Evolutionary conservation across 2,329 filamentous ascomycete species (phyloP), one percentile per base, ranked within the genome.

Genomic region (Elsinoe arachidis): DNA sequence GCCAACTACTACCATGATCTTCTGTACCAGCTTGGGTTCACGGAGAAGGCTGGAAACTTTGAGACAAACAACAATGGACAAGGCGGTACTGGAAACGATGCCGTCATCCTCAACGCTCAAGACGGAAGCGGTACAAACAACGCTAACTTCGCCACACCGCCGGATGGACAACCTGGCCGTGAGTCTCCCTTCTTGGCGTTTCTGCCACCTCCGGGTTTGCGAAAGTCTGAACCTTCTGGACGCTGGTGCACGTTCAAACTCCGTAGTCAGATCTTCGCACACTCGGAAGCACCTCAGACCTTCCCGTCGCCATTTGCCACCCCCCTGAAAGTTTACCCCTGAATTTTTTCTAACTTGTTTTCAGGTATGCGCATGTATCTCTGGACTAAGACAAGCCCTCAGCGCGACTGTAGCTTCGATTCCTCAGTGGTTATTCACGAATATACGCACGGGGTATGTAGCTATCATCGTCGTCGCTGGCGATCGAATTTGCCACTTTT

Each of bases 401-500:
- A 72, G 56, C 73, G 80, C 5, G 81, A 84, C 66, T 76, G 75
- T 58, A 69, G 74, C n/a, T 83, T 84, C 61, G 81, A 84, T 49
- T 76, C 79, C 5, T 78, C 79, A 58, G 79, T 84, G 15, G 73
- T 85, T 19, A 78, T 84, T 60, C 82, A 84, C 70, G 80, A 82
- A 65, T 81, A 77, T 64, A 79, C 75, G 1, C 79, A 81, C 59
- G 41, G 56, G 49, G 53, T 53, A 5, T 12, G 14, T 52, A 5
- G 21, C 3, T 17, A 15, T 21, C 17, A 11, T 26, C 38, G 14
- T 39, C 23, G 17, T 55, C 43, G 53, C 26, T 14, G 6, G 23
- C 2, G 30, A 5, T 23, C 38, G 19, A 2, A n/a, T 41, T 15
- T 14, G 26, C 15, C n/a, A 17, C 33, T 49, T 66, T 70, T 59